phyloP scores from a whole-genome alignment of 2,329 filamentous ascomycete genomes.

The Venturia nashicola region DNA sequence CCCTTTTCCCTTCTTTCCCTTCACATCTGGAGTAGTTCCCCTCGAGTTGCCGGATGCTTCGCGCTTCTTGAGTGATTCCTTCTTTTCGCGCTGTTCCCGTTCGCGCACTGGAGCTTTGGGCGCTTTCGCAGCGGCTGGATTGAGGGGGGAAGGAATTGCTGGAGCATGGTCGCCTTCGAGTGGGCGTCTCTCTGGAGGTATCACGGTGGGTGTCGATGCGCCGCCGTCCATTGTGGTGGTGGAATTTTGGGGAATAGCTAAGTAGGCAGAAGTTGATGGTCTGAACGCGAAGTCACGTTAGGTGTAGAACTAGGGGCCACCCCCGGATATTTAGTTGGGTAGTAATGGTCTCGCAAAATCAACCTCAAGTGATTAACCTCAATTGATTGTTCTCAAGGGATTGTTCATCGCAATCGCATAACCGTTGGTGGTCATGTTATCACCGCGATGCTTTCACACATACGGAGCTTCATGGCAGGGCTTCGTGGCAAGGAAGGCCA shows the following conservation, averaged over 20 bases:
- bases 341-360: too few species aligned
- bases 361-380: too few species aligned
- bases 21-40: constrained; percentile 26
- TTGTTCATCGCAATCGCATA: too few species aligned
- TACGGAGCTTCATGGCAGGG: too few species aligned
- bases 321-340: neutral
- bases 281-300: neutral
- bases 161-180: constrained; percentile 61
- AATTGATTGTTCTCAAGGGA: too few species aligned
- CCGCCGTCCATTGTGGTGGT: neutral
- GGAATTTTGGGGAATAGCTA: neutral
- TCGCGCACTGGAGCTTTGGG: constrained; percentile 26
- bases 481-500: too few species aligned
- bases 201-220: constrained; percentile 14
- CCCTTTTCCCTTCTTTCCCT: constrained; percentile 24
- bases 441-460: too few species aligned
- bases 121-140: constrained; percentile 42
- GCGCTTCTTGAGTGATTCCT: constrained; percentile 39
- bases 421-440: too few species aligned
- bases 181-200: constrained; percentile 48
- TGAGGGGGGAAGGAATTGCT: constrained; percentile 61
- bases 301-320: neutral
- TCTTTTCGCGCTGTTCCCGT: constrained; percentile 40
- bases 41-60: constrained; percentile 29
- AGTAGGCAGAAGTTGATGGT: neutral